Evolutionary conservation across 177 flowering plant species (phyloP).

Genomic region (Telopea speciosissima): DNA sequence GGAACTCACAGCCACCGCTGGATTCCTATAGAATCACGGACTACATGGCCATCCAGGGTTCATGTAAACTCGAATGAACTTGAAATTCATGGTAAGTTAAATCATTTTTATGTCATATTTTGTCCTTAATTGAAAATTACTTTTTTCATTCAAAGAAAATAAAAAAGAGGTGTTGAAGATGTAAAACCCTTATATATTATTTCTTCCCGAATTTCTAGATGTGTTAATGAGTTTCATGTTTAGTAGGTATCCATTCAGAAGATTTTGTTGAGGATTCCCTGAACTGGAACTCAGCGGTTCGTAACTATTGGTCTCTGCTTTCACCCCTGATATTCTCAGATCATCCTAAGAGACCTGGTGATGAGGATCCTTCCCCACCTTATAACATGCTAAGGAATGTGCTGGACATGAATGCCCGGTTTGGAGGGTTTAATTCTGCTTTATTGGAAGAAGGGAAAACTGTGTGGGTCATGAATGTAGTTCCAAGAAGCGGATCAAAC

Average conservation of each 20-base stretch:
- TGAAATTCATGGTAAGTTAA: conserved; percentile 49
- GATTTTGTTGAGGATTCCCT: conserved; percentile 60
- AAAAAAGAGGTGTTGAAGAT: neutral
- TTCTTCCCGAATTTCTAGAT: neutral
- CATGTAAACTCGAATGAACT: conserved; percentile 61
- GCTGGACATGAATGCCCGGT: conserved; percentile 92
- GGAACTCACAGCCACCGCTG: conserved; percentile 82
- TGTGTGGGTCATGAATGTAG: conserved; percentile 98
- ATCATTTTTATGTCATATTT: neutral
- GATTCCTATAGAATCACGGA: conserved; percentile 65
- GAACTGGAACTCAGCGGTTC: conserved; percentile 54
- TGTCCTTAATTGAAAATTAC: neutral
- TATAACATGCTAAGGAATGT: conserved; percentile 95
- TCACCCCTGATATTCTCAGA: conserved; percentile 95
- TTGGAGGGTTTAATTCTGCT: conserved; percentile 89
- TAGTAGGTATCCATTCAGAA: conserved; percentile 59
- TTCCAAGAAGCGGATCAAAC: conserved; percentile 67
- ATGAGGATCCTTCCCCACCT: conserved; percentile 97
- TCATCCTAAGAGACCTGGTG: conserved; percentile 99
- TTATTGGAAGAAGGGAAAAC: conserved; percentile 70
- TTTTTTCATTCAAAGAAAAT: neutral
- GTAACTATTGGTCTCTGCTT: conserved; percentile 89
- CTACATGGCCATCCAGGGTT: conserved; percentile 79
- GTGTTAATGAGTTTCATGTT: conserved; percentile 1
- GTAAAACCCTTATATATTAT: conserved; percentile 5